Percentiles rank a stretch among this genome's conserved stretches.
Conservation (phyloP, 345 rosid species). For the Linum usitatissimum region DNA sequence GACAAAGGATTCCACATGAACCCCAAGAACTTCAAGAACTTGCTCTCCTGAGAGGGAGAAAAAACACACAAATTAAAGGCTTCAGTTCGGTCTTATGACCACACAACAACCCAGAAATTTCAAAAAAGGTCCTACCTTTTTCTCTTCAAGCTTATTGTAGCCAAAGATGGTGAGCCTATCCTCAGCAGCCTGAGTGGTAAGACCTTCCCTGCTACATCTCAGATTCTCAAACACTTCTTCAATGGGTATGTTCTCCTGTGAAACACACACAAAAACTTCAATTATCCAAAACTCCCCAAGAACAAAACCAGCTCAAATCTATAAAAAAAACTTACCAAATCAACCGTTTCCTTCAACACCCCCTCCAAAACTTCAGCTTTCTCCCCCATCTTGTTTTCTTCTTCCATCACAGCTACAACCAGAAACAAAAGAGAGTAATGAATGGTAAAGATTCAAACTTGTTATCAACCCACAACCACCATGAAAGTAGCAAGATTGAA, state of each 20-base stretch:
- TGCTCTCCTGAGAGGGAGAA: constrained; percentile 55
- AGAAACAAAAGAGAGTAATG: not conserved
- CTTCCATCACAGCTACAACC: not conserved
- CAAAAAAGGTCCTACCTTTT: constrained; percentile 31
- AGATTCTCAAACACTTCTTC: constrained; percentile 92
- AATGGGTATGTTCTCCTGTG: constrained; percentile 93
- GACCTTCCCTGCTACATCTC: constrained; percentile 93
- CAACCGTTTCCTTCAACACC: constrained; percentile 91
- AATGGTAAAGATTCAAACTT: not conserved
- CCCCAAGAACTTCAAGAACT: constrained; percentile 75
- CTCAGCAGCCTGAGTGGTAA: constrained; percentile 66
- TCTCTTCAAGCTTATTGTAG: constrained; percentile 94
- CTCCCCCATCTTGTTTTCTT: constrained; percentile 37
- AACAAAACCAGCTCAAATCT: constrained; percentile 38
- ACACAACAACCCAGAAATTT: constrained; percentile 1
- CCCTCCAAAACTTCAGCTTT: constrained; percentile 82
- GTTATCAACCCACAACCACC: not conserved
- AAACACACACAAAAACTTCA: constrained; percentile 9
- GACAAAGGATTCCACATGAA: constrained; percentile 99
- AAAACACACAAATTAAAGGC: constrained; percentile 4
- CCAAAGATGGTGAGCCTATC: constrained; percentile 90
- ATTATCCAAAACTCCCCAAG: constrained; percentile 8
- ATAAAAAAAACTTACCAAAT: constrained; percentile 51
- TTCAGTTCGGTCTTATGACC: not conserved
- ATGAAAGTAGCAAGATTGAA: not conserved